phyloP scores from a whole-genome alignment of 1,284 basidiomycete species.

The Tremellales sp. region DNA sequence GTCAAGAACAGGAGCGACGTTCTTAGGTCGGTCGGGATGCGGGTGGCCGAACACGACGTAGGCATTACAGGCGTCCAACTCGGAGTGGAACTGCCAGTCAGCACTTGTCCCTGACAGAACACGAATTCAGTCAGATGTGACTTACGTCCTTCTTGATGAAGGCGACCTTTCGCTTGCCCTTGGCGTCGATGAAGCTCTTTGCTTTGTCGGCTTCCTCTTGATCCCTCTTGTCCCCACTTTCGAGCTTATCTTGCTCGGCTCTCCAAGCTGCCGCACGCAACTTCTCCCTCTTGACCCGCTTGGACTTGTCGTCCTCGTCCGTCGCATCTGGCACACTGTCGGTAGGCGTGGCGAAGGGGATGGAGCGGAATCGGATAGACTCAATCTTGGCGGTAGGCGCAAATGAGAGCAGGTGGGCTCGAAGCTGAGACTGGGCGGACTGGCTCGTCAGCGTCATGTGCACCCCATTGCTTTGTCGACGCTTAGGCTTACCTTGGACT shows the following conservation, averaged over 20 bases:
- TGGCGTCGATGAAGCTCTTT: conserved; percentile 63
- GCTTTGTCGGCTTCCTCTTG: conserved; percentile 35
- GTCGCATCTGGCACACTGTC: conserved; percentile 56
- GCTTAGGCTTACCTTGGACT: conserved; percentile 59
- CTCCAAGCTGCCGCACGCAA: conserved; percentile 62
- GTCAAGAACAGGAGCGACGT: conserved; percentile 63
- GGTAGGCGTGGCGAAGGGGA: conserved; percentile 78
- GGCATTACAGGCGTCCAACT: conserved; percentile 68
- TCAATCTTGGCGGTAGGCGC: conserved; percentile 74
- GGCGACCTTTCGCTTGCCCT: conserved; percentile 89
- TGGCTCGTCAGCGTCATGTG: conserved; percentile 41
- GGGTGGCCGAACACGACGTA: conserved; percentile 83
- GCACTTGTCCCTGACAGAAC: background rate
- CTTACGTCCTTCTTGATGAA: conserved; percentile 79
- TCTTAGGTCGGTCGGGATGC: conserved; percentile 51
- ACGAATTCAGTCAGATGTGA: too few relatives aligned
- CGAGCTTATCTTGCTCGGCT: conserved; percentile 48
- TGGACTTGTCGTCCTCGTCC: conserved; percentile 38
- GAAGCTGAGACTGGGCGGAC: conserved; percentile 59
- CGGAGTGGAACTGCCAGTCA: conserved; percentile 58
- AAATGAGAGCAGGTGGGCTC: conserved; percentile 64
- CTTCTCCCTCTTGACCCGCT: conserved; percentile 45
- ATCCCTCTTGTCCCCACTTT: conserved; percentile 43
- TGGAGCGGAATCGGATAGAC: conserved; percentile 83
- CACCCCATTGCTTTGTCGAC: background rate